Percentiles rank a stretch among this genome's conserved stretches.
These are phyloP conservation scores for Bruguiera parviflora DNA, from an alignment of 345 rosid species.

Conservation along the genomic window DNA sequence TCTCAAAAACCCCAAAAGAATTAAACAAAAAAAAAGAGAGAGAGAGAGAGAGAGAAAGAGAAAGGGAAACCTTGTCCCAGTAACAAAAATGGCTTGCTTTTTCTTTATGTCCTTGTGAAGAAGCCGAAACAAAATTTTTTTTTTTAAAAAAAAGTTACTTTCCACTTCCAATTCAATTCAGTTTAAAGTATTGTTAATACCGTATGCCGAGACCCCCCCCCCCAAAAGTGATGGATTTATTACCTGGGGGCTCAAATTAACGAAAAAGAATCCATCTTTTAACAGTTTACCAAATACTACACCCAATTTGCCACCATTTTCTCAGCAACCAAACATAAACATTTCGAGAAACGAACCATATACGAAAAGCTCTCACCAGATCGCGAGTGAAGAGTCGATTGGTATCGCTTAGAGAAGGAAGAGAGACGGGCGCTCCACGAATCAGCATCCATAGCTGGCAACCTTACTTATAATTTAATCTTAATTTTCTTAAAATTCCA, in stretches of 20 bases:
- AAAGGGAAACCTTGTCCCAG: background rate
- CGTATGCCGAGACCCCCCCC: too few species aligned
- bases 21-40: background rate
- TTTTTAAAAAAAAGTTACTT: too few species aligned
- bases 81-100: background rate
- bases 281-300: background rate
- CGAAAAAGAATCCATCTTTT: background rate
- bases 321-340: background rate
- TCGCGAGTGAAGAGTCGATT: constrained; percentile 81
- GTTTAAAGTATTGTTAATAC: too few species aligned
- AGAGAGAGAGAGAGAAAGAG: too few species aligned
- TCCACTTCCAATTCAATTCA: too few species aligned
- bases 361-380: constrained; percentile 52
- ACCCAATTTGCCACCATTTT: background rate
- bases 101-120: constrained; percentile 4
- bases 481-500: background rate
- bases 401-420: constrained; percentile 76
- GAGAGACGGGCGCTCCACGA: constrained; percentile 84
- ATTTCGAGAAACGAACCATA: background rate
- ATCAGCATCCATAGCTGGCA: constrained; percentile 67
- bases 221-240: background rate
- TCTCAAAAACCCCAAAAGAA: background rate
- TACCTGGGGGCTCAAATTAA: background rate
- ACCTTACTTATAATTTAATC: background rate
- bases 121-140: background rate